A percentile compares a stretch with the other conserved stretches of the same genome.
Evolutionary conservation across 495 filamentous ascomycete genomes (phyloP).

Genomic region (Diplogelasinospora grovesii): DNA sequence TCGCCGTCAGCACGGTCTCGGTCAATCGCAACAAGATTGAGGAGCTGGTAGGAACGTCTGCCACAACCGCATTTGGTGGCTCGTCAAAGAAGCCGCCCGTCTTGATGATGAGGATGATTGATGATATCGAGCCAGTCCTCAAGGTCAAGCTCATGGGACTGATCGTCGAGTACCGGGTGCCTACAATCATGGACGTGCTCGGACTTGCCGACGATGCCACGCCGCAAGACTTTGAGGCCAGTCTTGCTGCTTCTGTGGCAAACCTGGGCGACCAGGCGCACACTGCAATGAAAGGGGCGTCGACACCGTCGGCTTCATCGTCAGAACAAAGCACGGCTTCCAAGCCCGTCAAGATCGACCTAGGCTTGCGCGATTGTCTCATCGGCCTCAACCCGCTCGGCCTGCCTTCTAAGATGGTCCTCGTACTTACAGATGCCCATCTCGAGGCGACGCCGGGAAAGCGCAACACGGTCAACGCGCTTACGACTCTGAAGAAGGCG

Average conservation of each 20-base stretch:
- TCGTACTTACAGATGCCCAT: conserved; percentile 72
- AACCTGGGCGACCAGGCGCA: conserved; percentile 61
- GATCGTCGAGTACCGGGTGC: conserved; percentile 75
- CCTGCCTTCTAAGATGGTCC: conserved; percentile 60
- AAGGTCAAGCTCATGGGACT: conserved; percentile 81
- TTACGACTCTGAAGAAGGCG: conserved; percentile 66
- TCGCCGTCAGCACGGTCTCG: conserved; percentile 55
- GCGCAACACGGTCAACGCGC: conserved; percentile 51
- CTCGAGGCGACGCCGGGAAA: conserved; percentile 57
- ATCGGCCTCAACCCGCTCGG: conserved; percentile 81
- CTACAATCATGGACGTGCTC: conserved; percentile 71
- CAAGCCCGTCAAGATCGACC: conserved; percentile 57
- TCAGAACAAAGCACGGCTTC: conserved; percentile 19
- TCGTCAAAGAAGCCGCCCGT: conserved; percentile 45
- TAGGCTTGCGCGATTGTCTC: conserved; percentile 70
- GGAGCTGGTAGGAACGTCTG: conserved; percentile 50
- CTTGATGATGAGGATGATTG: conserved; percentile 66
- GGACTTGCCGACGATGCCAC: conserved; percentile 59
- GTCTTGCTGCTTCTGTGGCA: conserved; percentile 71
- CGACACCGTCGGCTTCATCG: conserved; percentile 6
- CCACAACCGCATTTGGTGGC: conserved; percentile 13
- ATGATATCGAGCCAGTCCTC: conserved; percentile 87
- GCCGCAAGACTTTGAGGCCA: conserved; percentile 66
- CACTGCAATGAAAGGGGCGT: conserved; percentile 32
- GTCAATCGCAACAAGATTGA: conserved; percentile 61